Evolutionary conservation across 208 protist species (phyloP), one percentile per base, ranked within the genome.

Genomic region (Leishmania lainsoni): DNA sequence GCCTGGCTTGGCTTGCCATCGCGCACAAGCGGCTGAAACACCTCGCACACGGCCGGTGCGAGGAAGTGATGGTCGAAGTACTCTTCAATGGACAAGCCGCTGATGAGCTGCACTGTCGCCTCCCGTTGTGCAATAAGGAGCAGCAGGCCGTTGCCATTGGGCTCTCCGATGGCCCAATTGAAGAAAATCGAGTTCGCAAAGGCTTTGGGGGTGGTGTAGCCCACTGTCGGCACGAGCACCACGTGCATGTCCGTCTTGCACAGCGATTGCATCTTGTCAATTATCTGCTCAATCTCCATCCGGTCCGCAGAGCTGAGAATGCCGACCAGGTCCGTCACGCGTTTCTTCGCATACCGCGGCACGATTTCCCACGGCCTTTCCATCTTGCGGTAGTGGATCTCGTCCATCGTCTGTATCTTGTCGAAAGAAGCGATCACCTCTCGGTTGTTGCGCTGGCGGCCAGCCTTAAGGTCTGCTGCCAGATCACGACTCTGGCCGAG

Each of bases 101-200:
- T 84, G 39, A 97, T 86, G 17, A 97, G 88, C 74, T 96, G 92
- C 63, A 97, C 92, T 6, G 88, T 93, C 14, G 92, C 92, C 87
- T 97, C 94, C 45, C 83, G 89, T 84, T 97, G 94, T 1, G 92
- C 85, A 75, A 97, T 95, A 32, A 97, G 56, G 12, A 97, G 86
- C 61, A 97, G 86, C 76, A 97, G 83, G 0, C 94, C 94, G 82
- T 95, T 97, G 16, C 92, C 94, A 14, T 84, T 61, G 4, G 90
- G 90, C 75, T 94, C 90, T 6, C 94, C 94, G 71, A 97, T 94
- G 14, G 81, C 87, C 94, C 94, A 97, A 81, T 97, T 84, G 59
- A 94, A 95, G 78, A 97, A 95, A 78, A 97, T 93, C 70, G 91
- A 95, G 81, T 95, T 94, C 20, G 92, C 92, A 78, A 97, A 97